These are phyloP conservation scores for Leptomonas seymouri DNA, from an alignment of 208 protist genomes.

Conservation along the genomic window DNA sequence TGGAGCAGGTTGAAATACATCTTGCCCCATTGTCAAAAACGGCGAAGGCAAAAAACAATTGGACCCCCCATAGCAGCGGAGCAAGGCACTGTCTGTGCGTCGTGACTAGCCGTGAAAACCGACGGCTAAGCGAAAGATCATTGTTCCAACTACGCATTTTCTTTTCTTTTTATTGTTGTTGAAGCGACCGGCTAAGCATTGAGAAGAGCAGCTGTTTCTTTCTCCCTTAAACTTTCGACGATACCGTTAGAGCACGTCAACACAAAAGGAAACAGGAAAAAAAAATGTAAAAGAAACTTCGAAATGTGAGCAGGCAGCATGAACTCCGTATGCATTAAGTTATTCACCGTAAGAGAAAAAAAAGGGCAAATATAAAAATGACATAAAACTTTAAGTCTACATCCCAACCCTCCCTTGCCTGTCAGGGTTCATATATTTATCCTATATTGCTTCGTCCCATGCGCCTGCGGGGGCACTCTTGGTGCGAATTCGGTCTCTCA, in stretches of 20 bases:
- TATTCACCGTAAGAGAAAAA: slow-evolving; percentile 15
- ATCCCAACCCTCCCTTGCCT: not conserved
- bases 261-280: not conserved
- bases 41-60: not conserved
- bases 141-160: slow-evolving; percentile 12
- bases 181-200: slow-evolving; percentile 6
- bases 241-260: slow-evolving; percentile 3
- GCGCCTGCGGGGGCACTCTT: not conserved
- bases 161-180: slow-evolving; percentile 15
- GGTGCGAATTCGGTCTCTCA: not conserved
- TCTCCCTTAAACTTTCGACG: slow-evolving; percentile 3
- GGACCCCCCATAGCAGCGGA: slow-evolving; percentile 14
- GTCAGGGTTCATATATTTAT: not conserved
- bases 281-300: not conserved
- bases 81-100: slow-evolving; percentile 11
- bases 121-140: not conserved
- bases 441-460: not conserved
- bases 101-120: slow-evolving; percentile 1
- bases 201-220: slow-evolving; percentile 8
- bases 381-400: not conserved
- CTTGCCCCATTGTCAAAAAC: slow-evolving; percentile 14
- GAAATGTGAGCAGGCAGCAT: slow-evolving; percentile 20
- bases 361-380: slow-evolving; percentile 19
- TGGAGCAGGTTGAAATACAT: slow-evolving; percentile 6
- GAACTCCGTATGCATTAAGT: slow-evolving; percentile 18